Evolutionary conservation across 1,139 yeast species (phyloP).

Genomic region (Nematodospora anomalae): DNA sequence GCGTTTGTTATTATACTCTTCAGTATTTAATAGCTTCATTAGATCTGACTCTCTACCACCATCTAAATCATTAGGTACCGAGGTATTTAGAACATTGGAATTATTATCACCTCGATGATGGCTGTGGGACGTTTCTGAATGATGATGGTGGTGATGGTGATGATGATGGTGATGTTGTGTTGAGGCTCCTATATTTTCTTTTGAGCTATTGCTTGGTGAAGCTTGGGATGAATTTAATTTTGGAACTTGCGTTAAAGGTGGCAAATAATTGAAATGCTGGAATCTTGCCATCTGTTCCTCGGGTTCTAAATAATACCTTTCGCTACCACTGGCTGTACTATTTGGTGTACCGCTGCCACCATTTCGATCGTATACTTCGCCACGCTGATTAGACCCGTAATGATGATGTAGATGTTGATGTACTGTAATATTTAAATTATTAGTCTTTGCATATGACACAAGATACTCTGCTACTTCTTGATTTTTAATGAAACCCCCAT

Average conservation of each 20-base stretch:
- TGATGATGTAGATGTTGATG: slow-evolving; percentile 86
- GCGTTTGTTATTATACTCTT: slow-evolving; percentile 8
- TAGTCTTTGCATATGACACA: slow-evolving; percentile 59
- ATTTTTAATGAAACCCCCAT: slow-evolving; percentile 49
- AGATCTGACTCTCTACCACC: slow-evolving; percentile 41
- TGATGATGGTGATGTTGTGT: slow-evolving; percentile 30
- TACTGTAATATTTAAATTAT: slow-evolving; percentile 63
- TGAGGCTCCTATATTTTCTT: neutral
- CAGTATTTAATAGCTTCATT: slow-evolving; percentile 36
- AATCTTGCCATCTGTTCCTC: slow-evolving; percentile 58
- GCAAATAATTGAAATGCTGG: slow-evolving; percentile 71
- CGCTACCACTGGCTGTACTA: slow-evolving; percentile 8
- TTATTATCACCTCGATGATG: neutral
- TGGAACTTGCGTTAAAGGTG: slow-evolving; percentile 71
- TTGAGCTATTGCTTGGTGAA: slow-evolving; percentile 24
- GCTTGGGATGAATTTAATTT: slow-evolving; percentile 59
- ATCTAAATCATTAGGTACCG: slow-evolving; percentile 3
- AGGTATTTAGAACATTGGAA: too few species aligned
- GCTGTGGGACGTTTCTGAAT: slow-evolving; percentile 5
- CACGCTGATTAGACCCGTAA: slow-evolving; percentile 29
- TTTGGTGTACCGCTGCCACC: slow-evolving; percentile 8
- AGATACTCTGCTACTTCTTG: slow-evolving; percentile 57
- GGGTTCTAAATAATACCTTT: slow-evolving; percentile 39
- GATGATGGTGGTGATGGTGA: slow-evolving; percentile 28
- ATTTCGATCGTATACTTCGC: slow-evolving; percentile 6